Conservation (phyloP, 164 flowering plant species). For the Stephania japonica region DNA sequence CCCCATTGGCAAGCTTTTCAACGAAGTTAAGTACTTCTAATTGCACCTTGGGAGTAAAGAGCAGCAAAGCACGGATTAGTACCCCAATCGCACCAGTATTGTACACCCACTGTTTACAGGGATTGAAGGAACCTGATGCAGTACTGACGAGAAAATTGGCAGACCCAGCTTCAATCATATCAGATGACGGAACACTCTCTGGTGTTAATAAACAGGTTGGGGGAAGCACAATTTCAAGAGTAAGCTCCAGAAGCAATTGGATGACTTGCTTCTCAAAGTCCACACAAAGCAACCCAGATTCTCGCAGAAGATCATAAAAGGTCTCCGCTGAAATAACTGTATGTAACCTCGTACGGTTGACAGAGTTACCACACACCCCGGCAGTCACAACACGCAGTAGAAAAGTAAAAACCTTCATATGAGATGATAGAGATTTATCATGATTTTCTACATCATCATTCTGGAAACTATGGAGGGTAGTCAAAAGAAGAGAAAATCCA, state of each 20-base stretch:
- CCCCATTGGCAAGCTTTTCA: constrained; percentile 76
- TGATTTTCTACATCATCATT: constrained; percentile 48
- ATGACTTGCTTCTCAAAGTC: constrained; percentile 86
- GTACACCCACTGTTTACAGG: constrained; percentile 65
- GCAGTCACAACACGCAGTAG: constrained; percentile 81
- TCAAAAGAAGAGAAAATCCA: constrained; percentile 88
- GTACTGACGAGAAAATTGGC: constrained; percentile 44
- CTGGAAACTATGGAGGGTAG: constrained; percentile 79
- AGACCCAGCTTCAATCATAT: constrained; percentile 36
- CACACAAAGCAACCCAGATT: constrained; percentile 88
- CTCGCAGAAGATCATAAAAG: constrained; percentile 80
- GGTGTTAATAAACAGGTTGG: constrained; percentile 49
- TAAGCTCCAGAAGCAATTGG: constrained; percentile 88
- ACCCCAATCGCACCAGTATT: constrained; percentile 91
- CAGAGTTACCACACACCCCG: constrained; percentile 71
- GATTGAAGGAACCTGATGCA: constrained; percentile 51
- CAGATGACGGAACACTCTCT: constrained; percentile 34
- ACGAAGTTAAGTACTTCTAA: constrained; percentile 71
- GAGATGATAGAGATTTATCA: constrained; percentile 33
- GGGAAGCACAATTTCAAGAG: constrained; percentile 84
- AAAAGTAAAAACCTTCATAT: constrained; percentile 65
- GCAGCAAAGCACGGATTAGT: constrained; percentile 66
- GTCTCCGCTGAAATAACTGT: constrained; percentile 68
- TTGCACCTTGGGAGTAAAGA: constrained; percentile 91
- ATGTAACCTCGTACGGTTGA: constrained; percentile 71